Base-by-base conservation (phyloP, 2,329 filamentous ascomycete genomes). In the Epicoccum nigrum region DNA sequence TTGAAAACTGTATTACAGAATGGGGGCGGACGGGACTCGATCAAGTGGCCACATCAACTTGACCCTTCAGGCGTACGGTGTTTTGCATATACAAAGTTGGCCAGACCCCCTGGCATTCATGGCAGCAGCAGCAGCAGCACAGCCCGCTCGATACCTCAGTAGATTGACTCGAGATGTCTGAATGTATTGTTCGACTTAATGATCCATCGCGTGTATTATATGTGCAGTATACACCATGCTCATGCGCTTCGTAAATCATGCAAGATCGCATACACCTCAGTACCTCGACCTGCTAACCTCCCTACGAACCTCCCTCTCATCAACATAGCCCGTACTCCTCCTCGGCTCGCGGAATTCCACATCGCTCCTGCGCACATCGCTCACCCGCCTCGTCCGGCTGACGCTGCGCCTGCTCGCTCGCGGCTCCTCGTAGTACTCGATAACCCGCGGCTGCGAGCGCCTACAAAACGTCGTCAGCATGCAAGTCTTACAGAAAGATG, bases 261-360 rank as follows among this genome's bases (percentile, higher is more conserved):
- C 38, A 23, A 28, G 16, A 34, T 7, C 7, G 3, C 15, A 9
- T 2, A 5, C 37, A 6, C 16, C 15, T 43, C 33, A 64, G 38
- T 62, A 67, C 60, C 67, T 53, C 20, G 67, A 62, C 28, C 68
- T 49, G 41, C 63, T 65, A 31, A 71, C 65, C 51, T 68, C 69
- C 53, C 65, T 63, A 54, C 64, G 60, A 23, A 54, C 50, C 42
- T 47, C 35, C 46, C 62, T 55, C 52, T 68, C 65, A 53, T 67
- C 65, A 7, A 68, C 60, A 51, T 62, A 61, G 33, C 51, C 51
- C 12, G 51, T 37, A 31, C 66, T 67, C 33, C 57, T 55, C 45
- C 64, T 59, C 42, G 62, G 57, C 48, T 58, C 55, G 44, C 65
- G 54, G 28, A 62, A 56, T 27, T 52, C 49, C 20, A 51, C 37